These are phyloP conservation scores for Vigna mungo DNA, from an alignment of 306 rosid genomes.

Conservation along the genomic window DNA sequence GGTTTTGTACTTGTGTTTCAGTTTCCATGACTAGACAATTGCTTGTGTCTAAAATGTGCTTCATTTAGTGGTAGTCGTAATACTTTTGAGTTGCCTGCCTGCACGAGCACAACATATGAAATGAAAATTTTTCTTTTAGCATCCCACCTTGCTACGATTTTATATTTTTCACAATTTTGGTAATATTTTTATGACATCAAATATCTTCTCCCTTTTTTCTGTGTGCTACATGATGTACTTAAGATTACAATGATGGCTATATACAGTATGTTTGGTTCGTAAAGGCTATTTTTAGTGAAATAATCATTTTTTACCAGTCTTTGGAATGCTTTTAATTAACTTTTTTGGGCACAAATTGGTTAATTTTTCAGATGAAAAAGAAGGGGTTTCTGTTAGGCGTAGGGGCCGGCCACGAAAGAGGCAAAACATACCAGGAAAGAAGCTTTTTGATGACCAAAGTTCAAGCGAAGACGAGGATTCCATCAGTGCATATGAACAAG, in stretches of 20 bases:
- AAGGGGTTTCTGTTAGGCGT: constrained; percentile 66
- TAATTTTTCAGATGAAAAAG: constrained; percentile 79
- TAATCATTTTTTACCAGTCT: background rate
- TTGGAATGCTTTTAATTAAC: background rate
- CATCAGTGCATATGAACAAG: constrained; percentile 83
- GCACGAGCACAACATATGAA: constrained; percentile 21
- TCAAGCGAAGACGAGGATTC: constrained; percentile 93
- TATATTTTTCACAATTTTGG: constrained; percentile 6
- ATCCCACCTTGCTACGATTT: background rate
- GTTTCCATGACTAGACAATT: too few species aligned
- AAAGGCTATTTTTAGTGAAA: background rate
- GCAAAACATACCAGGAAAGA: constrained; percentile 71
- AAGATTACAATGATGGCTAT: constrained; percentile 30
- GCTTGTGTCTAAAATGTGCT: background rate
- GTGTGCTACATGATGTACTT: constrained; percentile 2
- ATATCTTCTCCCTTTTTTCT: background rate
- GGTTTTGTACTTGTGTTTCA: background rate
- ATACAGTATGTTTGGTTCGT: background rate
- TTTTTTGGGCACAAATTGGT: background rate
- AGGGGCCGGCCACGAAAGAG: constrained; percentile 94
- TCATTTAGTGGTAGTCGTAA: constrained; percentile 14
- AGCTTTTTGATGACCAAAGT: constrained; percentile 85
- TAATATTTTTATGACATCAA: constrained; percentile 13
- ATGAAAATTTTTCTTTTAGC: constrained; percentile 1
- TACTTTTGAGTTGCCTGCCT: constrained; percentile 13